Evolutionary conservation across 495 filamentous ascomycete genomes (phyloP), one percentile per base, ranked within the genome.

Genomic region (Aspergillus affinis): DNA sequence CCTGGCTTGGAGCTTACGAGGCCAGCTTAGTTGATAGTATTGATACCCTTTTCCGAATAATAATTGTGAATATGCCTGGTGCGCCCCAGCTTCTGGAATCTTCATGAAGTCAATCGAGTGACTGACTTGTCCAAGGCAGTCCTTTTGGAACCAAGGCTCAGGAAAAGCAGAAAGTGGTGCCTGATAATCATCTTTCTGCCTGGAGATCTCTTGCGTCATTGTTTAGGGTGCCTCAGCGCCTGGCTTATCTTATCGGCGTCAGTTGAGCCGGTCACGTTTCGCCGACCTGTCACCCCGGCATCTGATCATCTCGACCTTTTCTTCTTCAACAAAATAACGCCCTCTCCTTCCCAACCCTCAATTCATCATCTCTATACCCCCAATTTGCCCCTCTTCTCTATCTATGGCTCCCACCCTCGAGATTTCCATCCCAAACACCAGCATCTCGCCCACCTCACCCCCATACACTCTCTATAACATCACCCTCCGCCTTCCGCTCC

Each of bases 391-490:
- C 36, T 15, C 1, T 15, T 15, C 36, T 15, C 2, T 41, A 8
- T 15, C 17, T 46, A 95, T 95, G 91, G 83, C 88, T 20, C 87
- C 91, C 12, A 83, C 83, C 36, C 79, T 90, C 67, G 88, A 93
- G 62, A 89, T 97, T 73, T 84, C 88, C 59, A 92, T 96, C 71
- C 91, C 92, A 29, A 85, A 80, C 32, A 88, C 90, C 10, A 87
- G 84, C 58, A 76, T 88, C 54, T 80, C 83, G 15, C 76, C 79
- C 48, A 79, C 77, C 32, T 73, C 80, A 27, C 94, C 93, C 65
- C 86, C 91, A 1, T 91, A 89, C 80, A 98, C 94, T 1, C 76
- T 90, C 75, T 98, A 98, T 82, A 91, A 94, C 79, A 92, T 98
- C 72, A 88, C 86, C 36, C 81, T 97, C 64, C 88, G 90, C 59